These are phyloP conservation scores for Amorphotheca resinae DNA, from an alignment of 495 filamentous ascomycete species.

Conservation along the genomic window DNA sequence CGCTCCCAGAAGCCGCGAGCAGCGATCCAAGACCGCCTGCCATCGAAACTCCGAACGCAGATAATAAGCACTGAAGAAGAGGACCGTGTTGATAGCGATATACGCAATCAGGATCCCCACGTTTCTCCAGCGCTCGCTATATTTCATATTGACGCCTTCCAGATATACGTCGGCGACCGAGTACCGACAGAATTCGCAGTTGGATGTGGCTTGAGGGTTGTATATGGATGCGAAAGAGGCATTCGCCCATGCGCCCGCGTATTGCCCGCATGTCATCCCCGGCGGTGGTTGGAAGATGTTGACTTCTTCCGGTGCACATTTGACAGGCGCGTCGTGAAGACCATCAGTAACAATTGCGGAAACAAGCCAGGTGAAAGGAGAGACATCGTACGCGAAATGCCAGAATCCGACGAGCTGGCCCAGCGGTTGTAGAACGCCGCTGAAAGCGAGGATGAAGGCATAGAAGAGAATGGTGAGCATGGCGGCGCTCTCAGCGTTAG, in stretches of 20 bases:
- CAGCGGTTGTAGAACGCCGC: slow-evolving; percentile 58
- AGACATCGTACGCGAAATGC: slow-evolving; percentile 77
- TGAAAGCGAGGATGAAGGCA: slow-evolving; percentile 47
- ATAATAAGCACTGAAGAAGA: slow-evolving; percentile 66
- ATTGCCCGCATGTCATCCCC: slow-evolving; percentile 44
- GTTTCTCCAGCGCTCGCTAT: slow-evolving; percentile 26
- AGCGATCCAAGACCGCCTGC: too few species aligned
- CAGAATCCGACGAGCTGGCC: slow-evolving; percentile 55
- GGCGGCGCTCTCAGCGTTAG: slow-evolving; percentile 42
- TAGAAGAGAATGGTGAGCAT: slow-evolving; percentile 48
- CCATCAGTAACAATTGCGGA: slow-evolving; percentile 37
- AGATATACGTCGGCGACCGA: slow-evolving; percentile 53
- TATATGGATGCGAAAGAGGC: slow-evolving; percentile 38
- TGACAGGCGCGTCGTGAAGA: slow-evolving; percentile 32
- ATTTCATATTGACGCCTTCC: slow-evolving; percentile 34
- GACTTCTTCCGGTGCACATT: slow-evolving; percentile 51
- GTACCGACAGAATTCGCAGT: slow-evolving; percentile 52
- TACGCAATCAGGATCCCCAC: slow-evolving; percentile 42
- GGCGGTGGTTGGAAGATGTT: slow-evolving; percentile 40
- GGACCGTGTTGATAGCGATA: slow-evolving; percentile 64
- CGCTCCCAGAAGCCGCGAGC: too few species aligned
- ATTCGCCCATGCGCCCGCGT: slow-evolving; percentile 36
- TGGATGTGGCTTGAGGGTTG: slow-evolving; percentile 33
- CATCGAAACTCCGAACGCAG: too few species aligned
- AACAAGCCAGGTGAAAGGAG: slow-evolving; percentile 53